Evolutionary conservation across 805 yeast species (phyloP).

Genomic region (Candida berthetii): DNA sequence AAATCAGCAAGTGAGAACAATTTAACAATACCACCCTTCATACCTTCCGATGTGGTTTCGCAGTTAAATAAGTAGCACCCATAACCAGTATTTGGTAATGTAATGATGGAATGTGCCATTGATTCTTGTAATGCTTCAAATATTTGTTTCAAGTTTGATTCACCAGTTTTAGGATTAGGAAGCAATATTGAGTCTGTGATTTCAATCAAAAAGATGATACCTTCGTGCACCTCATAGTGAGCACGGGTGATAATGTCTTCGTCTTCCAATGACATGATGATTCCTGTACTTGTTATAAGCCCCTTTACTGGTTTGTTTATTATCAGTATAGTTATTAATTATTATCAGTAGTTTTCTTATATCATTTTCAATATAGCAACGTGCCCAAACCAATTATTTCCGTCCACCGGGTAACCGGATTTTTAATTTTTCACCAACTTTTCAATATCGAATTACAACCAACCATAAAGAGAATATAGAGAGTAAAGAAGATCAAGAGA

Average conservation of each 20-base stretch:
- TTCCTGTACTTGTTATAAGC: too few species aligned
- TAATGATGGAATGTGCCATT: conserved; percentile 58
- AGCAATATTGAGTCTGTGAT: conserved; percentile 39
- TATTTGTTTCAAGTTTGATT: conserved; percentile 43
- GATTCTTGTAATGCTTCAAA: conserved; percentile 54
- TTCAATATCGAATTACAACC: too few species aligned
- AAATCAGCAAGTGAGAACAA: conserved; percentile 49
- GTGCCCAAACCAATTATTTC: too few species aligned
- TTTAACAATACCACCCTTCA: conserved; percentile 38
- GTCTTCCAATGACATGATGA: not conserved
- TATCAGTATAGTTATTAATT: too few species aligned
- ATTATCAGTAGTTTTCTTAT: too few species aligned
- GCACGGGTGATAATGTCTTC: conserved; percentile 1
- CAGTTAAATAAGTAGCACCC: conserved; percentile 66
- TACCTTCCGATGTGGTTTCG: conserved; percentile 24
- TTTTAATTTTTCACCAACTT: too few species aligned
- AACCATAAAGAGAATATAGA: too few species aligned
- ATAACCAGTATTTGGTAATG: conserved; percentile 62
- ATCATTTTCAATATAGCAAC: too few species aligned
- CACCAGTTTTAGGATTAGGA: conserved; percentile 27
- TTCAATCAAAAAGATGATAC: conserved; percentile 58
- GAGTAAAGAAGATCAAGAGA: too few species aligned
- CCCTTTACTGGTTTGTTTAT: too few species aligned
- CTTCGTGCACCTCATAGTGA: conserved; percentile 48
- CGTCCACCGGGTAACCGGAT: too few species aligned